Conservation (phyloP, 106 monocot genomes). For the Allium cepa region DNA sequence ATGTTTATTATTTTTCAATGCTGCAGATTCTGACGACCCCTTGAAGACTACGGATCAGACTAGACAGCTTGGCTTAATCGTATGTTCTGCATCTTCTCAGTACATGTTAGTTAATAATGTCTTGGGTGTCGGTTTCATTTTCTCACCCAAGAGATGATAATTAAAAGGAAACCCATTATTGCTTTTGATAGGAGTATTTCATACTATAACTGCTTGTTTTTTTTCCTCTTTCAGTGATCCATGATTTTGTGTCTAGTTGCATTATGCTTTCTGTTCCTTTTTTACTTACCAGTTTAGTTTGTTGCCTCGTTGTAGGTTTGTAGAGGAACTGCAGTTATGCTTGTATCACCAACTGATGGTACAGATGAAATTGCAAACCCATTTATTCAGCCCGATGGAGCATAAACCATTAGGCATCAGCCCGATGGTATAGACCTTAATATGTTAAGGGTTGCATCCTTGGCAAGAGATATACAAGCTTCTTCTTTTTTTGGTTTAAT, state of each 20-base stretch:
- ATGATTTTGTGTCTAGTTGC: no score
- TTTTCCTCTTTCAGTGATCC: neutral
- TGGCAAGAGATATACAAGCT: neutral
- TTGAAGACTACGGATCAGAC: conserved; percentile 88
- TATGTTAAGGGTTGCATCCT: neutral
- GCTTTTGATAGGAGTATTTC: no score
- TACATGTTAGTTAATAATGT: no score
- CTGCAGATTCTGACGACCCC: conserved; percentile 90
- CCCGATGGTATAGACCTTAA: neutral
- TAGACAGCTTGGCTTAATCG: conserved; percentile 80
- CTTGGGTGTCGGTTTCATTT: no score
- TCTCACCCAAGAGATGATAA: no score
- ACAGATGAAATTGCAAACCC: conserved; percentile 76
- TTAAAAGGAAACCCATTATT: no score
- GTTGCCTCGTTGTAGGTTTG: conserved; percentile 35
- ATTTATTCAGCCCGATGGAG: conserved; percentile 53
- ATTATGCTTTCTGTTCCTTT: no score
- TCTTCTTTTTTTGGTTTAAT: neutral
- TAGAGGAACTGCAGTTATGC: conserved; percentile 68
- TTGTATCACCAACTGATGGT: conserved; percentile 67
- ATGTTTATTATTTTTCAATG: conserved; percentile 3
- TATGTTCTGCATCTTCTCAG: conserved; percentile 20
- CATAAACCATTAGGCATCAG: conserved; percentile 15
- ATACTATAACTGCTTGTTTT: neutral
- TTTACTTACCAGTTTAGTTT: no score